A percentile compares a stretch with the other conserved stretches of the same genome.
These are phyloP conservation scores for Myriosclerotinia duriaeana DNA, from an alignment of 2,329 filamentous ascomycete genomes.

Conservation along the genomic window DNA sequence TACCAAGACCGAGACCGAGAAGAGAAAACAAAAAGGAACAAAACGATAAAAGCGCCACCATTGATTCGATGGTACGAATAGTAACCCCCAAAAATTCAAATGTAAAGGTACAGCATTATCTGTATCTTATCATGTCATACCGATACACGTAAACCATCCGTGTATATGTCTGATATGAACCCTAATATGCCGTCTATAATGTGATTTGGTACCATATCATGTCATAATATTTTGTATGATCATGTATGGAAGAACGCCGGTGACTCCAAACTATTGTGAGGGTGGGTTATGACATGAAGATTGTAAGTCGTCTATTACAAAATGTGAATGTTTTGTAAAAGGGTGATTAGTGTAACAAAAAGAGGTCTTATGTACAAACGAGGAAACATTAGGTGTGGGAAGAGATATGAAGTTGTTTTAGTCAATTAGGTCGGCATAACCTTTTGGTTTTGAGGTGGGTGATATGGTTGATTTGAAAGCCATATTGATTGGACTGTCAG, in stretches of 20 bases:
- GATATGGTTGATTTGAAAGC: constrained; percentile 2
- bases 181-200: constrained; percentile 18
- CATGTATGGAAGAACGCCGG: constrained; percentile 20
- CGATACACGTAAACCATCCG: neutral
- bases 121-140: constrained; percentile 8
- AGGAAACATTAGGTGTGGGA: constrained; percentile 2
- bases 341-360: constrained; percentile 8
- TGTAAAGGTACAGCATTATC: constrained; percentile 7
- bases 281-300: neutral
- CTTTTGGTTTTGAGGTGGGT: constrained; percentile 5
- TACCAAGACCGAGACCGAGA: neutral
- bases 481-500: neutral
- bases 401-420: neutral
- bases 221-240: constrained; percentile 15
- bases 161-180: constrained; percentile 11
- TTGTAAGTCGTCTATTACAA: neutral
- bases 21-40: neutral
- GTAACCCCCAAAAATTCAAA: neutral
- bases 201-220: constrained; percentile 14
- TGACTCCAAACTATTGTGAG: constrained; percentile 8
- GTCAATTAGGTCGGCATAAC: neutral
- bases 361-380: constrained; percentile 10
- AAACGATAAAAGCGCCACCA: neutral
- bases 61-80: neutral
- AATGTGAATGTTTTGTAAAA: constrained; percentile 7